phyloP scores from a whole-genome alignment of 2,329 filamentous ascomycete genomes.

The Paramyrothecium sp. region DNA sequence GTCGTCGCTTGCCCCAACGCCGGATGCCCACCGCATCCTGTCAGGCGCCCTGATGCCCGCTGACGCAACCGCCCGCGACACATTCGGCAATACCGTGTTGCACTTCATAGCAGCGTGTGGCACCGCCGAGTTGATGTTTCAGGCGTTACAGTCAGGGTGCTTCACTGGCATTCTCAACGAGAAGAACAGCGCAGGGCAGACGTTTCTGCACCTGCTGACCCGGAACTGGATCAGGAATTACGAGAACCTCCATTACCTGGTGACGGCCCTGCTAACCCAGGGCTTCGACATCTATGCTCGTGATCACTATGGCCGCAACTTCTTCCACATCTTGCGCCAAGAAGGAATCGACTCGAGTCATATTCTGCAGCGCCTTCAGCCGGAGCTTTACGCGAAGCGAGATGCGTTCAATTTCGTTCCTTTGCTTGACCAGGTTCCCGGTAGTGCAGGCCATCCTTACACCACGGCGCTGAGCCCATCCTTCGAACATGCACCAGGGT shows the following conservation, averaged over 20 bases:
- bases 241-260: conserved; percentile 23
- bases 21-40: conserved; percentile 12
- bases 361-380: conserved; percentile 32
- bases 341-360: conserved; percentile 24
- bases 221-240: conserved; percentile 29
- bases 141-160: conserved; percentile 16
- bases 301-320: conserved; percentile 52
- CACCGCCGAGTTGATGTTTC: conserved; percentile 23
- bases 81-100: conserved; percentile 46
- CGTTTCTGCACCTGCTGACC: conserved; percentile 44
- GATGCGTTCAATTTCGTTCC: conserved; percentile 47
- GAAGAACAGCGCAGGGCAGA: conserved; percentile 45
- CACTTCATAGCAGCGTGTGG: conserved; percentile 43
- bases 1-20: conserved; percentile 19
- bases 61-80: conserved; percentile 27
- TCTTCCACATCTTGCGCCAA: conserved; percentile 43
- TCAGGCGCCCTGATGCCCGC: background rate
- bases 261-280: conserved; percentile 12
- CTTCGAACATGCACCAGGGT: conserved; percentile 1
- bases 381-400: conserved; percentile 31
- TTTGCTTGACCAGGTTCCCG: conserved; percentile 3
- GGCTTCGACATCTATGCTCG: conserved; percentile 30
- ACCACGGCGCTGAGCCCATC: no score
- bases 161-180: conserved; percentile 18
- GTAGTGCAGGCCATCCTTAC: background rate